Base-by-base conservation (phyloP, 1,284 basidiomycete species). In the Pisolithus thermaeus region DNA sequence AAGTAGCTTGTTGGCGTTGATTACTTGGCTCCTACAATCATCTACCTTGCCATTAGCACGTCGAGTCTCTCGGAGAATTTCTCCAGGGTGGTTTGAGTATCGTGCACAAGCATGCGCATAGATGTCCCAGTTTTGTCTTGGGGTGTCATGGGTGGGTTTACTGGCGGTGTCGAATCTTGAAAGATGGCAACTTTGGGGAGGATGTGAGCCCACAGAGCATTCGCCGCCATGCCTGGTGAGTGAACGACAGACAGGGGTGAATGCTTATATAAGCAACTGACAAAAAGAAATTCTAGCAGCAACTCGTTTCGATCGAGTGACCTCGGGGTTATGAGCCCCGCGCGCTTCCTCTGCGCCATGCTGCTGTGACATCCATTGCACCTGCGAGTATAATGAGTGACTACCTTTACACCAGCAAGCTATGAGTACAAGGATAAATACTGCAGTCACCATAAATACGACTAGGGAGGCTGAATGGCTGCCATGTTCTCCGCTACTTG, bases 51-150 rank as follows among this genome's bases (percentile, higher is more conserved):
- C 2, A 73, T 61, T 22, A 85, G 66, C 25, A 69, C 66, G 20
- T 75, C 75, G 9, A 80, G 73, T 38, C 73, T 70, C 16, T 67
- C 66, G 0, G 79, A 75, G 56, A 85, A 85, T 56, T 71, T 77
- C 62, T 86, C 81, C 42, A 86, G 71, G 51, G 79, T 77, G 11
- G 74, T 74, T 54, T 84, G 81, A 0, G 82, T 85, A 62, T 87
- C 84, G 55, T 85, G 79, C 6, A 87, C 67, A 9, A 87, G 73
- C 56, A 87, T 76, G 27, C 83, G 75, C 66, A 82, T 80, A 7
- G 84, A 83, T 2, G 82, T 83, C 14, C 74, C 78, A 9, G 76
- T 75, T 58, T 77, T 85, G 67, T 87, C 84, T 23, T 77, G 57
- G 5, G 83, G 84, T 1, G 73, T 73, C 20, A 77, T 60, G 16